phyloP scores from a whole-genome alignment of 352 stramenopile species.

The Globisporangium canariense region DNA sequence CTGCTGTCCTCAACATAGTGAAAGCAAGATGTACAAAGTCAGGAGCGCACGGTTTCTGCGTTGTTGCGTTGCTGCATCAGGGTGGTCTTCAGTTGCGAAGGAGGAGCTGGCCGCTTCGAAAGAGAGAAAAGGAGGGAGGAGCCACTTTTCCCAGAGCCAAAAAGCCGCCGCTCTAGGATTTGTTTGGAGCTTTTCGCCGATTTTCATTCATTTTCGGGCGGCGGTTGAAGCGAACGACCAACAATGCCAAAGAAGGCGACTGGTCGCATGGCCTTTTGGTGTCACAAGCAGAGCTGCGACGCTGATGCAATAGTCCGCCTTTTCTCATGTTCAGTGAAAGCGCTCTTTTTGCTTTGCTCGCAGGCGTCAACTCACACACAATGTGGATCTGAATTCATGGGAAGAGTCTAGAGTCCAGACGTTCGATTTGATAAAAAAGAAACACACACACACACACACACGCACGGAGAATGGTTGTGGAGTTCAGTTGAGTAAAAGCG shows the following conservation, averaged over 20 bases:
- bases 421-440: conserved; percentile 3
- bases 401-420: not conserved
- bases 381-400: not conserved
- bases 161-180: not conserved
- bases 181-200: too few relatives aligned
- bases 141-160: conserved; percentile 7
- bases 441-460: not conserved
- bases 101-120: not conserved
- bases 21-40: conserved; percentile 3
- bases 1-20: not conserved
- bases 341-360: not conserved
- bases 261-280: not conserved
- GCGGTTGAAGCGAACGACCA: not conserved
- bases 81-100: conserved; percentile 1
- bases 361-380: not conserved
- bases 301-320: not conserved
- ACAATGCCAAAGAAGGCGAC: too few relatives aligned
- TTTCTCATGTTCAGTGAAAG: too few relatives aligned
- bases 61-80: not conserved
- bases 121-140: conserved; percentile 4
- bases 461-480: not conserved
- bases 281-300: not conserved
- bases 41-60: conserved; percentile 1
- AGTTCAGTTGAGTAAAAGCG: not conserved
- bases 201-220: not conserved